phyloP scores from a whole-genome alignment of 2,329 filamentous ascomycete genomes.

The Hymenoscyphus albidus region DNA sequence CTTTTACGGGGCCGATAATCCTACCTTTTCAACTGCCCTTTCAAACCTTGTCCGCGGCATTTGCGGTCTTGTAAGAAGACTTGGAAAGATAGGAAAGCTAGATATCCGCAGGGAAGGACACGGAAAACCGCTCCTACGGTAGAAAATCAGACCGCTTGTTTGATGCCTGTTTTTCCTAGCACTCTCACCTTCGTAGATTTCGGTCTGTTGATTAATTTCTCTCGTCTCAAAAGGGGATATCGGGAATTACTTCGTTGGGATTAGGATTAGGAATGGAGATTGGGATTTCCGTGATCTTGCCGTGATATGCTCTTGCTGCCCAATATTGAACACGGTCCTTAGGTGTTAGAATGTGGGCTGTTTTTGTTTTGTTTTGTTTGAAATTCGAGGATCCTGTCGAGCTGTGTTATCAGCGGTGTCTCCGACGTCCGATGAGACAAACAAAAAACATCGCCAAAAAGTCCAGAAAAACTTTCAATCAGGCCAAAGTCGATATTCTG shows the following conservation, averaged over 20 bases:
- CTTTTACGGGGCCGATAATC: neutral
- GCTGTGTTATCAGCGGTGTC: neutral
- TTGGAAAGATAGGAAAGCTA: neutral
- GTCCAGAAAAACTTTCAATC: neutral
- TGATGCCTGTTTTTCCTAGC: too few relatives aligned
- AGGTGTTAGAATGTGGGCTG: neutral
- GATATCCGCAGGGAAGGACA: too few relatives aligned
- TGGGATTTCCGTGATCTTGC: neutral
- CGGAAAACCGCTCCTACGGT: too few relatives aligned
- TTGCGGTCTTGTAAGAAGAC: neutral
- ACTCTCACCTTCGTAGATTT: too few relatives aligned
- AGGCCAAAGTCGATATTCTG: neutral
- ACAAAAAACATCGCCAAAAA: neutral
- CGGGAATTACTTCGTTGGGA: too few relatives aligned
- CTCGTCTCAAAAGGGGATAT: neutral
- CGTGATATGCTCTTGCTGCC: neutral
- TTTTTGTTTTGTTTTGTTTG: neutral
- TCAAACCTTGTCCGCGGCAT: neutral
- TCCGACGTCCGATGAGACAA: neutral
- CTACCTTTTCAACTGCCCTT: neutral
- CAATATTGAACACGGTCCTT: neutral
- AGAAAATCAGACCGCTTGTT: too few relatives aligned
- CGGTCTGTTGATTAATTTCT: neutral
- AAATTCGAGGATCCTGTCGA: neutral
- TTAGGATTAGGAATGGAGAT: neutral